Evolutionary conservation across 1,284 basidiomycete genomes (phyloP), one percentile per base, ranked within the genome.

Genomic region (Papiliotrema laurentii): DNA sequence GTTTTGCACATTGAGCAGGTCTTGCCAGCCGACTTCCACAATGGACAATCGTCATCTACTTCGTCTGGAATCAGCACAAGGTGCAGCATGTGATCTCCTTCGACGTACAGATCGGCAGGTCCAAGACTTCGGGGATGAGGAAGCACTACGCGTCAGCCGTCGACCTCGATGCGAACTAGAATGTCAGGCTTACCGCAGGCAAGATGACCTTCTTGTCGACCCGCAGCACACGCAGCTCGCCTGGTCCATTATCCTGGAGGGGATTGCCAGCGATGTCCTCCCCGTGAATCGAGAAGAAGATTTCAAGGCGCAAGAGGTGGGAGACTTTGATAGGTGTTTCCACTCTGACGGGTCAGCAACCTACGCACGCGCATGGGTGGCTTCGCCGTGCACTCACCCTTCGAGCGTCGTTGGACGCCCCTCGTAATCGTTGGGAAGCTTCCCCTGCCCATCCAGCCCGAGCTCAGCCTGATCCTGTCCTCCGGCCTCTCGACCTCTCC

Each of bases 241-340:
- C 66, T 7, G 50, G 41, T 26, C 52, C 55, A 11, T 54, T 51
- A 10, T 56, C 56, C 3, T 22, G 5, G 11, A 60, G 30, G 5
- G 44, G 41, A 3, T 52, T 21, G 9, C 63, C 63, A 1, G 30
- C 18, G 28, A 57, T 51, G 44, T 66, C 62, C 44, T 68, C 54
- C 13, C 63, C 63, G 16, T 53, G 55, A 5, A 70, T 58, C 4
- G 59, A 59, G 47, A 65, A 70, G 50, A 57, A 66, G 18, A 70
- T 56, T 34, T 68, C 63, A 21, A 63, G 50, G 3, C 61, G 46
- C 14, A 70, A 51, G 25, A 53, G 40, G 49, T 70, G 68, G 2
- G 47, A 45, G 2, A 70, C 61, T 14, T 50, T 52, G 36, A 66
- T 56, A 0, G 68, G 68, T 6, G 68, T 68, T 19, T 58, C 53